These are phyloP conservation scores for Furcasterigmium furcatum DNA, from an alignment of 2,329 filamentous ascomycete species.

Conservation along the genomic window DNA sequence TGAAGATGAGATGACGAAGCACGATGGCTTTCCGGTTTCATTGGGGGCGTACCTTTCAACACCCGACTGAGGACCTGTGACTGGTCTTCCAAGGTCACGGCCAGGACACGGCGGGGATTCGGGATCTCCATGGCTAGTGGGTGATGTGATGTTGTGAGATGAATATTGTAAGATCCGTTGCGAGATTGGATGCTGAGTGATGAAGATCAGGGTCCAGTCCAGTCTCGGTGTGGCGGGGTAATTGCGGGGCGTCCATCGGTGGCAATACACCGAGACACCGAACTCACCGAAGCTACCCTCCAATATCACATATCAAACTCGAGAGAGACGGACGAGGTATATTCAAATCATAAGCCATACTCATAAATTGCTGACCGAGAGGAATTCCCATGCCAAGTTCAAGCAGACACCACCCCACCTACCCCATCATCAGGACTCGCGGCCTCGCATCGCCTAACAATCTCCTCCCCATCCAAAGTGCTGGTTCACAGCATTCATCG, in stretches of 20 bases:
- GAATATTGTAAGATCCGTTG: not conserved
- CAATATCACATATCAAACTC: too few relatives aligned
- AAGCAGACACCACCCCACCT: not conserved
- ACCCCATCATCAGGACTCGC: not conserved
- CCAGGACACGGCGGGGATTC: conserved; percentile 55
- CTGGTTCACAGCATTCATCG: conserved; percentile 49
- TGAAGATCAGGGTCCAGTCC: not conserved
- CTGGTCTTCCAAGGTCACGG: conserved; percentile 47
- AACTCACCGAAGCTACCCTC: not conserved
- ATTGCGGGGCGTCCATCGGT: conserved; percentile 3
- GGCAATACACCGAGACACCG: not conserved
- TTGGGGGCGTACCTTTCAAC: conserved; percentile 44
- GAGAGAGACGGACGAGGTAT: too few relatives aligned
- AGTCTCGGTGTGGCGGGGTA: conserved; percentile 2
- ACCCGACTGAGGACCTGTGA: conserved; percentile 44
- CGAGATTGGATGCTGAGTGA: not conserved
- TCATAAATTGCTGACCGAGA: not conserved
- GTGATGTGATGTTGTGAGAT: not conserved
- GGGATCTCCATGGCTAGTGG: conserved; percentile 32
- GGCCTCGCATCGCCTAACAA: conserved; percentile 2
- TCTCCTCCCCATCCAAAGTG: conserved; percentile 50
- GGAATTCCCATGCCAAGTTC: not conserved
- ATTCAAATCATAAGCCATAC: not conserved
- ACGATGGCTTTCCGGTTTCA: too few relatives aligned
- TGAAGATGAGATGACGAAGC: not conserved